Base-by-base conservation (phyloP, 116 monocot genomes). In the Posidonia oceanica region DNA sequence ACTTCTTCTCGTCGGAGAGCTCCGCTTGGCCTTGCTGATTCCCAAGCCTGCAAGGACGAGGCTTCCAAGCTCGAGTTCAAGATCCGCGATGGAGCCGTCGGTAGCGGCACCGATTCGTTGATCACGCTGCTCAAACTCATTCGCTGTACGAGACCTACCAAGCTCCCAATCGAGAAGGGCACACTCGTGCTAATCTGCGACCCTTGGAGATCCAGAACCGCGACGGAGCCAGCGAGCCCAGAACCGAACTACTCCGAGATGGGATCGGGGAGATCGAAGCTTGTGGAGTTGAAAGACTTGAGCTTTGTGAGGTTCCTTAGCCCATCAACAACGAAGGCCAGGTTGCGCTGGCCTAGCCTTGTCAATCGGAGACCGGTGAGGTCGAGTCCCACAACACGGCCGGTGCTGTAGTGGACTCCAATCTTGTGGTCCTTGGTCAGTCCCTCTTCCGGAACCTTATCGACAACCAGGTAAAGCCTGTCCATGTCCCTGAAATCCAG, bases 321-420 rank as follows among this genome's bases (percentile, higher is more conserved):
- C 41, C 88, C 91, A 54, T 86, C 83, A 68, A 88, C 95, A 56
- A 80, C 82, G 72, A 95, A 95, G 14, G 54, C 70, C 6, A 91
- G 86, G 52, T 66, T 59, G 7, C 54, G 73, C 3, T 80, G 70
- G 51, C 88, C 95, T 7, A 74, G 80, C 23, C 84, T 79, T 21
- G 86, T 91, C 13, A 91, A 85, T 5, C 29, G 29, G 1, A 29
- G 29, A 29, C 29, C 29, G 29, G 1, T 29, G 29, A 29, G 29
- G 1, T 29, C 29, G 29, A 29, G 29, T 29, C 29, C 29, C 0
- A 29, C 29, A 1, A 29, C 29, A 29, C 1, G 1, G 37, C 84
- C 86, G 36, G 41, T n/a, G 14, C 53, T 56, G 80, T 91, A 95
- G 21, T 12, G 8, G 40, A 95, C 88, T 4, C 94, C 86, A 20